These are phyloP conservation scores for Aureobasidium sp. DNA, from an alignment of 2,329 filamentous ascomycete species.

Conservation along the genomic window DNA sequence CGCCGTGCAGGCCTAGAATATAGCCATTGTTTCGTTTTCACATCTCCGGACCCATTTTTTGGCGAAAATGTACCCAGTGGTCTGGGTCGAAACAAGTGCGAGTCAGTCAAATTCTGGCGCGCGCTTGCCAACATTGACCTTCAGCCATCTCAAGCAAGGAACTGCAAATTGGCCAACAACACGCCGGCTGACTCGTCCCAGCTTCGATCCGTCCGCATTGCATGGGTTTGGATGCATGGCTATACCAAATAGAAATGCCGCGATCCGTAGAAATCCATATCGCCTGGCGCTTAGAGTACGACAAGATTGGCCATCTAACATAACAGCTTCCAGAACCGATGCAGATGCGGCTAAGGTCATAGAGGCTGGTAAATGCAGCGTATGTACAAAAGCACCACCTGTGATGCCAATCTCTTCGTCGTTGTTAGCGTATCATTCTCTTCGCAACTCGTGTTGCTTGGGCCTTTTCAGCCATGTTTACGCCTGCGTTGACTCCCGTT, in stretches of 20 bases:
- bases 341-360: neutral
- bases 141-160: no score
- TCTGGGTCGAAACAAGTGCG: neutral
- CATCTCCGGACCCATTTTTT: neutral
- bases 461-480: neutral
- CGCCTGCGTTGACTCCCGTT: neutral
- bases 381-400: neutral
- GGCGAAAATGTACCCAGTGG: neutral
- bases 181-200: no score
- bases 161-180: no score
- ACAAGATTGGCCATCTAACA: neutral
- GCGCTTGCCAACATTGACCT: neutral
- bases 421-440: neutral
- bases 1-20: neutral
- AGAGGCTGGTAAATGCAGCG: neutral
- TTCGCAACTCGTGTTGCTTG: neutral
- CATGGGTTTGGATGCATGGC: neutral
- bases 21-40: neutral
- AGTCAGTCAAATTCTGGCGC: neutral
- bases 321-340: neutral
- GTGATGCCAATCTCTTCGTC: neutral
- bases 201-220: neutral
- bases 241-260: neutral
- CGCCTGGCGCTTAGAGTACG: neutral
- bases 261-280: neutral